Base-by-base conservation (phyloP, 23 red algal genomes). In the Rhodosorus marinus region DNA sequence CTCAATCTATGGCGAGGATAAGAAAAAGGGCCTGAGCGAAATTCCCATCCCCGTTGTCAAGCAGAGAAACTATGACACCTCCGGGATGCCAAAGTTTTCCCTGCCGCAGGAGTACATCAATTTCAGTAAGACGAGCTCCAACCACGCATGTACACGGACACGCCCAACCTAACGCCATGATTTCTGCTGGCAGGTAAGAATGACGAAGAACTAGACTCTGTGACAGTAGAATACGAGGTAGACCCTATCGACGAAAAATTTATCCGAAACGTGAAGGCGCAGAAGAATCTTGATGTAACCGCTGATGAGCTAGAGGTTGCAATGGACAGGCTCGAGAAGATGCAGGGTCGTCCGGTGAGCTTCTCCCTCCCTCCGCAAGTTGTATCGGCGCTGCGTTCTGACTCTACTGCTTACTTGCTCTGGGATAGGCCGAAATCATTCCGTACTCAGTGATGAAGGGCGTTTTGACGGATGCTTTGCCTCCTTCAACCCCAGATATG, bases 11-110 rank as follows among this genome's bases (percentile, higher is more conserved):
- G 74, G 67, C 35, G n/a, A n/a, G n/a, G 70, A 57, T 5, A 68
- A 33, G 20, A 43, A 64, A 6, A 42, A 46, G 19, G 55, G 64
- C 31, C 43, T 69, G 29, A 60, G 68, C 31, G 62, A 81, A 25
- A 93, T 93, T 29, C 86, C 86, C 25, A 54, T 93, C 24, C 86
- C 86, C 30, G 76, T 93, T 6, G 59, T 83, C 17, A n/a, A n/a
- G n/a, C 51, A 28, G 20, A 72, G 62, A 2, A 49, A 28, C 11
- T 52, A 62, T 32, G 48, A 47, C 14, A 17, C 31, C 9, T 20
- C 9, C 4, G 9, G 24, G 14, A 29, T 34, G 1, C 32, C 49
- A 5, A 57, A 29, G 14, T 81, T 69, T 17, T 20, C 49, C 2
- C 75, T 15, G 31, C 67, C 75, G 3, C 34, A 49, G 25, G 25